These are phyloP conservation scores for Rhodocollybia butyracea DNA, from an alignment of 768 basidiomycete species.

Conservation along the genomic window DNA sequence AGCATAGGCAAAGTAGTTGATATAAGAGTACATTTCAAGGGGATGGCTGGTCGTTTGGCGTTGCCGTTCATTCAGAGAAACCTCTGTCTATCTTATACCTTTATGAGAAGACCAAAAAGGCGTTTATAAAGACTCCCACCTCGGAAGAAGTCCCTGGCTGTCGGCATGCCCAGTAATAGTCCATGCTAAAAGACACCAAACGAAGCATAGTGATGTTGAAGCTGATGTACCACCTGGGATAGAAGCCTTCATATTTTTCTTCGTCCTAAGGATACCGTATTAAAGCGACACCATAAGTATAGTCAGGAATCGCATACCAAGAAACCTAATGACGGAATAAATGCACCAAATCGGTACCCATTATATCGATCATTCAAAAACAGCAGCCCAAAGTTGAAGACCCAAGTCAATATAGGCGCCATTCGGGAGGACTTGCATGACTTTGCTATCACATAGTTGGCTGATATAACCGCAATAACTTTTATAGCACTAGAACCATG, in stretches of 20 bases:
- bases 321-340: conserved; percentile 50
- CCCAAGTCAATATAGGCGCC: conserved; percentile 64
- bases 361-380: conserved; percentile 72
- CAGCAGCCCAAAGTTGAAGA: conserved; percentile 69
- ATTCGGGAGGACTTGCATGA: conserved; percentile 36
- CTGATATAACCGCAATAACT: conserved; percentile 62
- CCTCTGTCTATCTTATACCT: conserved; percentile 3
- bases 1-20: conserved; percentile 79
- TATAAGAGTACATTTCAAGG: conserved; percentile 56
- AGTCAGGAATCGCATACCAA: conserved; percentile 39
- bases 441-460: conserved; percentile 68
- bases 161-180: conserved; percentile 81
- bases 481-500: conserved; percentile 85
- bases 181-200: conserved; percentile 89
- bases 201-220: conserved; percentile 98
- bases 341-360: conserved; percentile 65
- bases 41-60: conserved; percentile 56
- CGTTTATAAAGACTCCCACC: conserved; percentile 25
- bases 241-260: conserved; percentile 69
- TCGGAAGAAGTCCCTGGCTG: conserved; percentile 30
- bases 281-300: not conserved
- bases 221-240: conserved; percentile 88
- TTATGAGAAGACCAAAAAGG: not conserved
- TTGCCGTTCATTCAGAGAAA: conserved; percentile 49
- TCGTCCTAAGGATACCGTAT: conserved; percentile 22